Evolutionary conservation across 805 yeast genomes (phyloP).

Genomic region (Nakazawaea holstii): DNA sequence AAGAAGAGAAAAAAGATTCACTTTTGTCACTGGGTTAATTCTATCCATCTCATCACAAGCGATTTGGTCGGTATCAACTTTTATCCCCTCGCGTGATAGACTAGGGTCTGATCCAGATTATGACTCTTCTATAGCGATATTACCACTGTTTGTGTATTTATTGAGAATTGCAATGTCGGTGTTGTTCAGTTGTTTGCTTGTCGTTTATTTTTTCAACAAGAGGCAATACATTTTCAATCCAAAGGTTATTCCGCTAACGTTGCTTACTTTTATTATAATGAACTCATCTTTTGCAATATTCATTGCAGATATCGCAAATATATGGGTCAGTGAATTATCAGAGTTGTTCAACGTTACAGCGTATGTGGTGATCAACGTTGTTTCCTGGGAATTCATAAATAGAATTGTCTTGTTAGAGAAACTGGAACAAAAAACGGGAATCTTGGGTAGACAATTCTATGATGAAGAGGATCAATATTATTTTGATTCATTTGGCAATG

Average conservation of each 20-base stretch:
- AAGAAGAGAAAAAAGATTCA: slow-evolving; percentile 59
- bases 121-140: slow-evolving; percentile 43
- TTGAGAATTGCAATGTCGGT: slow-evolving; percentile 67
- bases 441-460: slow-evolving; percentile 68
- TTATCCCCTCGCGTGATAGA: slow-evolving; percentile 22
- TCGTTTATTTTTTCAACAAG: slow-evolving; percentile 49
- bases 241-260: slow-evolving; percentile 46
- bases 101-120: slow-evolving; percentile 19
- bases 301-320: slow-evolving; percentile 68
- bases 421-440: slow-evolving; percentile 59
- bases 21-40: slow-evolving; percentile 52
- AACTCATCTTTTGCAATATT: slow-evolving; percentile 64
- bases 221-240: slow-evolving; percentile 41
- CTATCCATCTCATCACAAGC: slow-evolving; percentile 53
- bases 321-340: slow-evolving; percentile 70
- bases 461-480: slow-evolving; percentile 49
- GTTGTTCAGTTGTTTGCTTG: slow-evolving; percentile 59
- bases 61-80: slow-evolving; percentile 66
- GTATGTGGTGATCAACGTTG: slow-evolving; percentile 64
- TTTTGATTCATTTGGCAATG: slow-evolving; percentile 30
- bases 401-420: slow-evolving; percentile 53
- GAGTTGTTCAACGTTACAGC: slow-evolving; percentile 70
- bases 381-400: slow-evolving; percentile 86
- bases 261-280: slow-evolving; percentile 49
- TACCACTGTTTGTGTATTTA: slow-evolving; percentile 72